Conservation (phyloP, 257 asterid genomes). For the Penstemon newberryi region DNA sequence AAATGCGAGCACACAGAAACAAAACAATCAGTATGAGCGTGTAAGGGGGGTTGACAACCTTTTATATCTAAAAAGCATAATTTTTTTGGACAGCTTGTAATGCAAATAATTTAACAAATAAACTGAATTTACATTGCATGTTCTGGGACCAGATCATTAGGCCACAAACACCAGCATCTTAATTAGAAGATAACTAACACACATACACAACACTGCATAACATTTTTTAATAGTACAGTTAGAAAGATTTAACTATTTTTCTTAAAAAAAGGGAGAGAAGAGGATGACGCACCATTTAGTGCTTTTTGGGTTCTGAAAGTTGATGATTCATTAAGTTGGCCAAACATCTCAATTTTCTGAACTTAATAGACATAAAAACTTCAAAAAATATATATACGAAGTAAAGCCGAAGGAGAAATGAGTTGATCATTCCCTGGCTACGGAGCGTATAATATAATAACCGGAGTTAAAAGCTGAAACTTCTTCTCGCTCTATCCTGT, state of each 20-base stretch:
- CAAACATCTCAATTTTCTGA: slow-evolving; percentile 8
- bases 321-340: background rate
- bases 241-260: no score
- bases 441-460: no score
- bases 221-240: no score
- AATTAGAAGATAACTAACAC: background rate
- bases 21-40: slow-evolving; percentile 4
- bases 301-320: slow-evolving; percentile 3
- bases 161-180: background rate
- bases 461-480: no score
- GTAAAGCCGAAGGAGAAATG: background rate
- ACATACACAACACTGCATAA: no score
- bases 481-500: no score
- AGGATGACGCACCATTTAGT: background rate
- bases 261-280: no score
- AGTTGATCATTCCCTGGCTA: no score
- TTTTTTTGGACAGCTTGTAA: slow-evolving; percentile 9
- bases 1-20: slow-evolving; percentile 5
- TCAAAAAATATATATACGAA: background rate
- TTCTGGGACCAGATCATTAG: background rate
- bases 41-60: background rate
- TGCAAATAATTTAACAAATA: background rate
- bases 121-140: background rate
- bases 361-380: background rate
- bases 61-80: background rate